These are phyloP conservation scores for Phytophthora cajani DNA, from an alignment of 352 stramenopile genomes.

Conservation along the genomic window DNA sequence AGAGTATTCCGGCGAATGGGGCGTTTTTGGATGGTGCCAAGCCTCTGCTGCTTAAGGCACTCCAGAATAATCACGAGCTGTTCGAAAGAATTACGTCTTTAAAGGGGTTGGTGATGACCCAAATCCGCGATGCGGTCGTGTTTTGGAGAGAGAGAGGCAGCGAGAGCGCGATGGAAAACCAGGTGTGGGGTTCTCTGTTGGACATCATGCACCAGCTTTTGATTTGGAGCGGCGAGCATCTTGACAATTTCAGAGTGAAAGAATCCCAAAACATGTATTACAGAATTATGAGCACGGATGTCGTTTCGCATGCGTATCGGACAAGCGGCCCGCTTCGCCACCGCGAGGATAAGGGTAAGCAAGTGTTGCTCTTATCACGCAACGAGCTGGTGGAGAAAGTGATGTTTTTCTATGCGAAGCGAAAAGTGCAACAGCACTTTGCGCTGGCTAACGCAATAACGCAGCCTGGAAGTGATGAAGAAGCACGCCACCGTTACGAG, in stretches of 20 bases:
- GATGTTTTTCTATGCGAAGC: slow-evolving; percentile 64
- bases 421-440: slow-evolving; percentile 72
- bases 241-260: slow-evolving; percentile 50
- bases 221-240: slow-evolving; percentile 58
- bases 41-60: slow-evolving; percentile 44
- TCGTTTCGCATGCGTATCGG: slow-evolving; percentile 54
- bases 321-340: slow-evolving; percentile 15
- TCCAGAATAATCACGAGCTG: slow-evolving; percentile 40
- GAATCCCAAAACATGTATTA: slow-evolving; percentile 61
- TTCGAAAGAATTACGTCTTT: slow-evolving; percentile 43
- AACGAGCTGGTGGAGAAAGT: slow-evolving; percentile 78
- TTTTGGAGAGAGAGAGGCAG: slow-evolving; percentile 62
- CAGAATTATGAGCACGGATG: slow-evolving; percentile 57
- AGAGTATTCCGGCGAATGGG: slow-evolving; percentile 20
- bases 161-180: slow-evolving; percentile 60
- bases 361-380: slow-evolving; percentile 52
- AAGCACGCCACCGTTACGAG: slow-evolving; percentile 46
- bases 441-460: slow-evolving; percentile 58
- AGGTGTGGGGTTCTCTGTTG: slow-evolving; percentile 58
- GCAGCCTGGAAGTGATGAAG: slow-evolving; percentile 18
- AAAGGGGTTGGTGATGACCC: slow-evolving; percentile 51
- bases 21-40: slow-evolving; percentile 49
- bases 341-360: slow-evolving; percentile 23
- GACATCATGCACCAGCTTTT: slow-evolving; percentile 59
- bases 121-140: slow-evolving; percentile 43